Evolutionary conservation across 345 rosid genomes (phyloP).

Genomic region (Triadica sebifera): DNA sequence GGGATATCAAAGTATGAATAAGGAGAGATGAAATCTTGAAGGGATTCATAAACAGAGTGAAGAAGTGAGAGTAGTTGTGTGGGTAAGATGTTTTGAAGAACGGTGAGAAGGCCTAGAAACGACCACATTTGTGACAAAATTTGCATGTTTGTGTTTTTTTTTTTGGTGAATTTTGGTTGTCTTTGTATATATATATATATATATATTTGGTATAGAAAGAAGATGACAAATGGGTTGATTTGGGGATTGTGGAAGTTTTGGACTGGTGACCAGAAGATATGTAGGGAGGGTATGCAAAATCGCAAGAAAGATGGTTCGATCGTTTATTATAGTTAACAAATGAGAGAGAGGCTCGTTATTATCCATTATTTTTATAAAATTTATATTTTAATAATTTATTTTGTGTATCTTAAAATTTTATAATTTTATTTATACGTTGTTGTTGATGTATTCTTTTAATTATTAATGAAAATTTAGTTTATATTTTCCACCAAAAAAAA

Average conservation of each 20-base stretch:
- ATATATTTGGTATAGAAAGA: neutral
- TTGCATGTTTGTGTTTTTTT: conserved; percentile 23
- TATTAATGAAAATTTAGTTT: too few species aligned
- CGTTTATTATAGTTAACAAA: too few species aligned
- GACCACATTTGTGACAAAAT: conserved; percentile 52
- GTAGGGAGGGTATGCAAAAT: too few species aligned
- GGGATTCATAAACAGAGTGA: conserved; percentile 36
- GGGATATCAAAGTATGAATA: conserved; percentile 48
- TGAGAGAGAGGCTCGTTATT: too few species aligned
- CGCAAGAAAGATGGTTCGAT: too few species aligned
- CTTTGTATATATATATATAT: conserved; percentile 2
- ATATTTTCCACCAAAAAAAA: too few species aligned
- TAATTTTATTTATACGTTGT: too few species aligned
- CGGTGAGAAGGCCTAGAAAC: conserved; percentile 46
- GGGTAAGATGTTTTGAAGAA: conserved; percentile 50
- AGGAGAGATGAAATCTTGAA: conserved; percentile 39
- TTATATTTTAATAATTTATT: too few species aligned
- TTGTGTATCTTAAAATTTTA: too few species aligned
- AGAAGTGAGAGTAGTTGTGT: conserved; percentile 44
- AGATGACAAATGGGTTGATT: conserved; percentile 1
- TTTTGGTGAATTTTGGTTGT: conserved; percentile 15
- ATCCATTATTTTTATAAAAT: too few species aligned
- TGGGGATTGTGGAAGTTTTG: neutral
- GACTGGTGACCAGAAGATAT: neutral
- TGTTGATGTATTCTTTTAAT: too few species aligned